Conservation (phyloP, 2,329 filamentous ascomycete species). For the Zalaria sp. region DNA sequence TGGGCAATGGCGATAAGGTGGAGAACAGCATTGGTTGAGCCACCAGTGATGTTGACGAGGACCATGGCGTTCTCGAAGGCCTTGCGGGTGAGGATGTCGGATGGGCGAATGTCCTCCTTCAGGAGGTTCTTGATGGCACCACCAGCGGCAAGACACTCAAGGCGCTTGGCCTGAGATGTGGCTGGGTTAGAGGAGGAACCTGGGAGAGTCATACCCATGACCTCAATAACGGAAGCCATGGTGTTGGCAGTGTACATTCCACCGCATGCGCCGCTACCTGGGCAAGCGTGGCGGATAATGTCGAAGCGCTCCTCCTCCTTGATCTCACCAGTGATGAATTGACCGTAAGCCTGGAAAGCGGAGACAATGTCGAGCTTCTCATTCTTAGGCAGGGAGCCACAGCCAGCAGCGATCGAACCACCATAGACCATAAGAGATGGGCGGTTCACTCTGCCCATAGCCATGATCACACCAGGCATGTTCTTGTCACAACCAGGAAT, state of each 20-base stretch:
- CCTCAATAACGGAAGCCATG: constrained; percentile 36
- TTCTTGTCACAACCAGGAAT: constrained; percentile 99
- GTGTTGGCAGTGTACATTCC: constrained; percentile 54
- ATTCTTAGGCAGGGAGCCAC: constrained; percentile 59
- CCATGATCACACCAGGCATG: constrained; percentile 63
- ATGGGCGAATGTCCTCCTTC: constrained; percentile 35
- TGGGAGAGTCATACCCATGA: constrained; percentile 36
- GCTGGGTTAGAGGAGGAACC: constrained; percentile 38
- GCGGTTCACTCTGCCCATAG: constrained; percentile 88
- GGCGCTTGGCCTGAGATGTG: constrained; percentile 34
- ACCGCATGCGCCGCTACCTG: constrained; percentile 69
- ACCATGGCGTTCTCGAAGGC: constrained; percentile 39
- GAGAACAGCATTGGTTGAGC: constrained; percentile 36
- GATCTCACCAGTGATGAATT: constrained; percentile 86
- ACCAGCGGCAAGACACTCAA: constrained; percentile 35
- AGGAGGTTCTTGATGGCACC: constrained; percentile 36
- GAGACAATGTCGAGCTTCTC: constrained; percentile 78
- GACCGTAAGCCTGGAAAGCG: constrained; percentile 94
- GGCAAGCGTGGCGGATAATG: constrained; percentile 85
- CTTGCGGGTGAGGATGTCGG: constrained; percentile 33
- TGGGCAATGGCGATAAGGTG: constrained; percentile 38
- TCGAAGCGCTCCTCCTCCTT: constrained; percentile 84
- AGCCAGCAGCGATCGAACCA: constrained; percentile 84
- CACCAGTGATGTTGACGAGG: constrained; percentile 34
- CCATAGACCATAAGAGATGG: constrained; percentile 97